Base-by-base conservation (phyloP, 2,329 filamentous ascomycete species). In the Beauveria australis region DNA sequence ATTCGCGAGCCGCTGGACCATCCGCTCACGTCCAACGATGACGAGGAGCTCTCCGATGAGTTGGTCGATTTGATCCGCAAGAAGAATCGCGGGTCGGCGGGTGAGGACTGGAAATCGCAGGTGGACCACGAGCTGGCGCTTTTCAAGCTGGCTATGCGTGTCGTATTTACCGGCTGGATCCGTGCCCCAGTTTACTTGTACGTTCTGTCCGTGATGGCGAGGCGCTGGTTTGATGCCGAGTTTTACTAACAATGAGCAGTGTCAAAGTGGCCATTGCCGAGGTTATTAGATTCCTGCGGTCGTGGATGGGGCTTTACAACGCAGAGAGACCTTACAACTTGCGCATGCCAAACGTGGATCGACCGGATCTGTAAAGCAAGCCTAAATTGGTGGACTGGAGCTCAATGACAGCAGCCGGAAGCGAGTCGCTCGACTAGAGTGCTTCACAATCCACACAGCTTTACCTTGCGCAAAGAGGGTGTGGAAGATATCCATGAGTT, bases 41-140 rank as follows among this genome's bases (percentile, higher is more conserved):
- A 55, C 10, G 71, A 71, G 3, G 74, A 78, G 8, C 48, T 59
- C 12, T 12, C 44, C 52, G 44, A 63, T 63, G 53, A 61, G 19
- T 9, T 62, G 56, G 49, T 62, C 14, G 56, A 55, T 3, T 52
- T 62, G 3, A 62, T 62, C 16, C 48, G 56, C 44, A 49, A 44
- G 9, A 19, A 37, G 9, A 62, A 62, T 12, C 56, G 48, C 10
- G 60, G 55, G 1, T 18, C 56, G 8, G 28, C n/a, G 16, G 46
- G 33, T n/a, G 52, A 55, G 10, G 51, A 43, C 24, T 47, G 48
- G 26, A 52, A 8, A 9, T 43, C 49, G n/a, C 54, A 62, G 26
- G 4, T 56, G 8, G n/a, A 30, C 22, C 61, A 59, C 40, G 61
- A 62, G 30, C 26, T 48, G 9, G 44, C 41, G 24, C 49, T 62